Base-by-base conservation (phyloP, 768 basidiomycete species). In the Podaxis mareebaensis region DNA sequence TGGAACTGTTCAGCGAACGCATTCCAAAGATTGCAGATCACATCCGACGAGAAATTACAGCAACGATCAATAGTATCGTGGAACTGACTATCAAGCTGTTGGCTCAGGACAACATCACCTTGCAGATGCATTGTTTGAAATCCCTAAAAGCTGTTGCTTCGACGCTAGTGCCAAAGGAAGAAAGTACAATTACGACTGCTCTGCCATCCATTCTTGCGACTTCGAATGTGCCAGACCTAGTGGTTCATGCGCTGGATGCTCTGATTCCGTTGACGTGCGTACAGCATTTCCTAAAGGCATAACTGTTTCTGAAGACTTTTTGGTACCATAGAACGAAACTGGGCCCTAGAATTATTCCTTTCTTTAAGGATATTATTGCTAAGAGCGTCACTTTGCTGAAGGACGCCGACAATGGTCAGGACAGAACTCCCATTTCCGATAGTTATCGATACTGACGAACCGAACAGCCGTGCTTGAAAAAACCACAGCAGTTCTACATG, bases 271-370 rank as follows among this genome's bases (percentile, higher is more conserved):
- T 95, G 61, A 78, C 85, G 90, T 94, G 71, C 36, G 84, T 81
- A 39, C 49, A 6, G 8, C 2, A 33, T 2, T 24, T 33, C 46
- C 60, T 52, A 38, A 49, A 39, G 26, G 15, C 48, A 15, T 24
- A 22, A 15, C 52, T 40, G 24, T 61, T 51, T 58, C 42, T 67
- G 48, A 71, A 58, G 63, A 40, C 60, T 42, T 36, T 40, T 46
- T 62, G 51, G 39, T 51, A 15, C 68, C 38, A 5, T 49, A 96
- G 94, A 20, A 72, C 80, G 20, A 87, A 89, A 52, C 83, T 98
- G 22, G 94, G 93, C 0, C 93, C 96, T 11, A 88, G 96, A 0
- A 81, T 95, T 55, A 94, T 99, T 55, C 94, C 96, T 4, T 83
- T 86, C 74, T 89, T 97, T 76, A 85, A 85, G 58, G 81, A 86